Conservation (phyloP, 768 basidiomycete genomes). For the Lactifluus pinguis region DNA sequence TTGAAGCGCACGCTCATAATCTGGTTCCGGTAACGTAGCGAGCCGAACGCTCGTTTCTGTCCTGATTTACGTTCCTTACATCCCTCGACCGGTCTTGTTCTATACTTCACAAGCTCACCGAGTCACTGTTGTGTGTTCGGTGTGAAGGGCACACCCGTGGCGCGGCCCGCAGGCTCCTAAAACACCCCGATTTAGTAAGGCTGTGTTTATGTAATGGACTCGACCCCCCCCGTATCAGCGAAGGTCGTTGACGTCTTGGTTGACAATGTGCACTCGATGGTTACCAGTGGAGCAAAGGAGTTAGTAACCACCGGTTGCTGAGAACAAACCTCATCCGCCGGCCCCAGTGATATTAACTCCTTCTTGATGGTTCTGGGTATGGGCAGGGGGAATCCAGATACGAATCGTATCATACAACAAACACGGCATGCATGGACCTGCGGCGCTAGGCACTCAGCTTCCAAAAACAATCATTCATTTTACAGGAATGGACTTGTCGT, state of each 20-base stretch:
- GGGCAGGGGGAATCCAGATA: background rate
- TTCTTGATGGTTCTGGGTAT: background rate
- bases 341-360: too few species aligned
- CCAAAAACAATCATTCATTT: too few species aligned
- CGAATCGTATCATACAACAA: background rate
- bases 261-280: background rate
- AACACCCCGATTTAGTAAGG: too few species aligned
- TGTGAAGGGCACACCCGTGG: background rate
- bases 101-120: background rate
- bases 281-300: background rate
- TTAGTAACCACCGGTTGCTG: background rate
- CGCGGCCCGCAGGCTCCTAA: too few species aligned
- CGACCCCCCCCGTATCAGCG: too few species aligned
- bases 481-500: background rate
- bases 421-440: background rate
- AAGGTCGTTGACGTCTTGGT: background rate
- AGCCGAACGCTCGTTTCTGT: background rate
- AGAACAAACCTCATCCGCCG: background rate
- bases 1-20: background rate
- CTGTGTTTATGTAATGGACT: too few species aligned
- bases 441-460: background rate
- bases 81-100: too few species aligned
- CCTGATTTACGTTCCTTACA: background rate
- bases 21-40: too few species aligned
- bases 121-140: background rate